Percentiles rank a stretch among this genome's conserved stretches.
These are phyloP conservation scores for Periconia sp. DNA, from an alignment of 2,329 filamentous ascomycete species.

Conservation along the genomic window DNA sequence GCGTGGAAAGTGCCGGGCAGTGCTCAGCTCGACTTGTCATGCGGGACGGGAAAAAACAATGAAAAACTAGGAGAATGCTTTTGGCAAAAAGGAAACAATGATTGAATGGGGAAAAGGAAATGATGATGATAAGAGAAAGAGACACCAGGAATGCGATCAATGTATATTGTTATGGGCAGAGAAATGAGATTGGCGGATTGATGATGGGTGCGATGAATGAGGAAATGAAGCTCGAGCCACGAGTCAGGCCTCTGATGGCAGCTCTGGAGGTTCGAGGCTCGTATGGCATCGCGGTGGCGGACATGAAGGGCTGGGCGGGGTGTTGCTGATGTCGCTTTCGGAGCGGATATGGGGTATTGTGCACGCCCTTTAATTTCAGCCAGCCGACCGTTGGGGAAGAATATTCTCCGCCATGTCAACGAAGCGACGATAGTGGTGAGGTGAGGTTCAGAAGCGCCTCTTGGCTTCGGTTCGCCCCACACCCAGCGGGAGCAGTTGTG, in stretches of 20 bases:
- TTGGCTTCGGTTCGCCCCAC: slow-evolving; percentile 20
- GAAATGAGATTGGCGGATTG: slow-evolving; percentile 13
- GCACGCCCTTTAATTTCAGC: slow-evolving; percentile 37
- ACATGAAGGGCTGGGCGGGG: slow-evolving; percentile 4
- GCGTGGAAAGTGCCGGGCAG: slow-evolving; percentile 15
- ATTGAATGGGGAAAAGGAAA: slow-evolving; percentile 7
- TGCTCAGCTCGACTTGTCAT: slow-evolving; percentile 26
- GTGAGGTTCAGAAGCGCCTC: slow-evolving; percentile 25
- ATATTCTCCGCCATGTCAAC: slow-evolving; percentile 13
- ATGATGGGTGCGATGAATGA: slow-evolving; percentile 22
- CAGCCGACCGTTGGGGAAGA: slow-evolving; percentile 15
- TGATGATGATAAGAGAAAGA: neutral
- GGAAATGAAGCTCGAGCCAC: slow-evolving; percentile 38
- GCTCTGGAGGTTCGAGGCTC: slow-evolving; percentile 12
- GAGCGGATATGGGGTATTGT: slow-evolving; percentile 16
- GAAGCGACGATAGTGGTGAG: slow-evolving; percentile 27
- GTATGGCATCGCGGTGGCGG: slow-evolving; percentile 20
- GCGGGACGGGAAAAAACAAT: slow-evolving; percentile 14
- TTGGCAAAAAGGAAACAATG: slow-evolving; percentile 17
- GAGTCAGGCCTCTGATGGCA: slow-evolving; percentile 37
- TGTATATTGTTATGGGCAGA: slow-evolving; percentile 19
- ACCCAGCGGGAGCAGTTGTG: slow-evolving; percentile 18
- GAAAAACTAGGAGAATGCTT: slow-evolving; percentile 3
- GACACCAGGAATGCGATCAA: slow-evolving; percentile 10
- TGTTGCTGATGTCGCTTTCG: slow-evolving; percentile 11